A percentile compares a stretch with the other conserved stretches of the same genome.
Conservation (phyloP, 2,329 filamentous ascomycete species). For the Sarocladiaceae sp. region DNA sequence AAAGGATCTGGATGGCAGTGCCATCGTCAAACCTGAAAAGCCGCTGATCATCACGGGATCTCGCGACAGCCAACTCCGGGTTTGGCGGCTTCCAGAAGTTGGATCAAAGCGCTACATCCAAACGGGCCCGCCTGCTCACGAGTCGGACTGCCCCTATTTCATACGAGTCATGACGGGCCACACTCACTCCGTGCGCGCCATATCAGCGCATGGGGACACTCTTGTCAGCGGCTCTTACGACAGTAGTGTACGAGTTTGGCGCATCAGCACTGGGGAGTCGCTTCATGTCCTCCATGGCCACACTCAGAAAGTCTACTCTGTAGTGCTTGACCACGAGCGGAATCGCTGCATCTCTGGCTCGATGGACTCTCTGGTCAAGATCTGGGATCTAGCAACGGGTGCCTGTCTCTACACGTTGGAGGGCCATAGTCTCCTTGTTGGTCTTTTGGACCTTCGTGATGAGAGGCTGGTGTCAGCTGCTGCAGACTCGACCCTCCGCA, state of each 20-base stretch:
- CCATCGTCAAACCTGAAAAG: conserved; percentile 88
- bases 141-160: conserved; percentile 89
- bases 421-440: conserved; percentile 88
- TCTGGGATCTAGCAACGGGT: conserved; percentile 91
- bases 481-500: conserved; percentile 88
- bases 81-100: conserved; percentile 87
- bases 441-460: conserved; percentile 82
- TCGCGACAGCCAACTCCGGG: conserved; percentile 85
- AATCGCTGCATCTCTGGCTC: conserved; percentile 96
- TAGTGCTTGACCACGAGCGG: conserved; percentile 85
- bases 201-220: conserved; percentile 90
- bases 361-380: conserved; percentile 97
- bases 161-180: conserved; percentile 83
- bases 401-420: conserved; percentile 84
- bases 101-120: conserved; percentile 76
- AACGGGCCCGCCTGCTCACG: conserved; percentile 67
- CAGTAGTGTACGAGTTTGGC: conserved; percentile 92
- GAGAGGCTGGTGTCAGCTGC: conserved; percentile 91
- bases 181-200: conserved; percentile 89
- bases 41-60: conserved; percentile 97
- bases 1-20: conserved; percentile 63
- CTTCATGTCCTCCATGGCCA: conserved; percentile 83
- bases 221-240: conserved; percentile 98
- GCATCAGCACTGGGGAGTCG: conserved; percentile 89
- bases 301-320: conserved; percentile 91